These are phyloP conservation scores for Ophiocordyceps unilateralis DNA, from an alignment of 2,329 filamentous ascomycete species.

Conservation along the genomic window DNA sequence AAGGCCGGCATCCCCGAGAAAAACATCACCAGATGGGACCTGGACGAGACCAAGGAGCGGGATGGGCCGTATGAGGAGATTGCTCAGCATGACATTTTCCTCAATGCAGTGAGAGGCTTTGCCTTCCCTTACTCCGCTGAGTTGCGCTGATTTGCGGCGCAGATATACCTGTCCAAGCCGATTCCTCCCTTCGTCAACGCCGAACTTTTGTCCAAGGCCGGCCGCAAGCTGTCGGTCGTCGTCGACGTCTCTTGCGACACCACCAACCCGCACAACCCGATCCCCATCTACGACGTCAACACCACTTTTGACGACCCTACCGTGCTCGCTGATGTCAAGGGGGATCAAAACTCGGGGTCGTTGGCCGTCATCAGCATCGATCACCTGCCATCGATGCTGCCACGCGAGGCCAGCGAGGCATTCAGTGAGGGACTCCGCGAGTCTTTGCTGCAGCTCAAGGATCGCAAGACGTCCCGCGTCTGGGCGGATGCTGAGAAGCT, in stretches of 20 bases:
- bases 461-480: constrained; percentile 55
- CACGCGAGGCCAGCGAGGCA: constrained; percentile 71
- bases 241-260: constrained; percentile 67
- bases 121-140: too few species aligned
- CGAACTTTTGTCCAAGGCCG: constrained; percentile 43
- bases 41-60: constrained; percentile 50
- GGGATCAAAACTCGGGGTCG: constrained; percentile 30
- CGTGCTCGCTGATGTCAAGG: constrained; percentile 48
- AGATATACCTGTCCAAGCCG: constrained; percentile 6
- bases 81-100: constrained; percentile 54
- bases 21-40: constrained; percentile 45
- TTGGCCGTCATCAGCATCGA: constrained; percentile 78
- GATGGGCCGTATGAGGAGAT: constrained; percentile 70
- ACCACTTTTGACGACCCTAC: constrained; percentile 85
- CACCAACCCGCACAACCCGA: constrained; percentile 50
- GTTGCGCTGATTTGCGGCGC: not conserved
- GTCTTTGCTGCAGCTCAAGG: constrained; percentile 59
- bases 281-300: constrained; percentile 70
- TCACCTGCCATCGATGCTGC: constrained; percentile 67
- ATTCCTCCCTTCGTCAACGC: constrained; percentile 58
- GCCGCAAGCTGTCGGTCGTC: constrained; percentile 61
- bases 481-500: constrained; percentile 75
- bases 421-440: constrained; percentile 69
- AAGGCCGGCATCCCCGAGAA: constrained; percentile 40
- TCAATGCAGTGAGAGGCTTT: constrained; percentile 36